Evolutionary conservation across 495 filamentous ascomycete genomes (phyloP), one percentile per base, ranked within the genome.

Genomic region (Hypoxylon subgilvum): DNA sequence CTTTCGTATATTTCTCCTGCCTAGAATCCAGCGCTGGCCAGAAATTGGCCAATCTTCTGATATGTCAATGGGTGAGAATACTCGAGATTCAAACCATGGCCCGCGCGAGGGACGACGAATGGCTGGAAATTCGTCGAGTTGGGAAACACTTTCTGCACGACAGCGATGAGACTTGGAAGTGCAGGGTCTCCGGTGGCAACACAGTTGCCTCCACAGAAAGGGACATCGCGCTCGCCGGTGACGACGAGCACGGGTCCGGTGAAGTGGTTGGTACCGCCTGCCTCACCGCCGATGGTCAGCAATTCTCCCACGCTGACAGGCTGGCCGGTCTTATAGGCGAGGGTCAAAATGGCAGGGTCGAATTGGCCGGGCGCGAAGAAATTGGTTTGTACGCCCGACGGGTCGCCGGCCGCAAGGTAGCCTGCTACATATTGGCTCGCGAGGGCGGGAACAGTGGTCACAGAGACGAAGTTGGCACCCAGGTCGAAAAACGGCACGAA

Each of bases 201-300:
- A 55, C 82, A 84, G 48, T 83, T 73, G 13, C 82, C 78, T 4
- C 79, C 82, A 54, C 82, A 85, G 57, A 77, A 84, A 0, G 75
- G 71, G 2, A 76, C 22, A 56, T 84, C 82, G 19, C 78, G 63
- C 7, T 72, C 72, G 47, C 80, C 76, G 8, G 74, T 75, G 41
- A 82, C 61, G 13, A 84, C 64, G 16, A 79, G 57, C 1, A 83
- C 79, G 0, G 80, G 79, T 0, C 78, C 78, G 10, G 60, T 68
- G 54, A 79, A 83, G 0, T 38, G 43, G 3, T 70, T 68, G 13
- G 61, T 67, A 12, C 57, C 34, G 8, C 44, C 1, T 0, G 72
- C 70, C 3, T 57, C 41, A 31, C 68, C 58, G 1, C 53, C 52
- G 21, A 79, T 46, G 8, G 77, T 81, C 28, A 83, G 55, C 6